These are phyloP conservation scores for Fusarium gaditjirri DNA, from an alignment of 2,329 filamentous ascomycete genomes.

Conservation along the genomic window DNA sequence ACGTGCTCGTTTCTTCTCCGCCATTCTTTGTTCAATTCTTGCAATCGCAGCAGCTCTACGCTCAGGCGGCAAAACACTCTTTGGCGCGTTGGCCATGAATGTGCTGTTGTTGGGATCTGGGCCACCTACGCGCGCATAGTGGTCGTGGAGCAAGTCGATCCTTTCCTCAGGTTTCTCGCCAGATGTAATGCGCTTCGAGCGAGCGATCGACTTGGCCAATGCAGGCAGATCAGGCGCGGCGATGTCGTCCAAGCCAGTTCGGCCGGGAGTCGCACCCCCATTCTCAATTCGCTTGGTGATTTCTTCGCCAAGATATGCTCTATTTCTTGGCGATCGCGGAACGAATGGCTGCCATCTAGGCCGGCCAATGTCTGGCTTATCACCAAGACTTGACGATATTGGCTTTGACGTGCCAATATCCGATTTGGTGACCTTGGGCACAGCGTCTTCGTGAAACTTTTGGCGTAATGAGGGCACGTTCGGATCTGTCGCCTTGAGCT, in stretches of 20 bases:
- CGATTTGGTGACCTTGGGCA: slow-evolving; percentile 22
- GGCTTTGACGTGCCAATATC: slow-evolving; percentile 24
- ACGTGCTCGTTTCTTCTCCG: slow-evolving; percentile 58
- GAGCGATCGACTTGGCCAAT: slow-evolving; percentile 40
- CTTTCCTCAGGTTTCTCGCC: slow-evolving; percentile 46
- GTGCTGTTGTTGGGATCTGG: slow-evolving; percentile 49
- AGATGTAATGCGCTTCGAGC: slow-evolving; percentile 19
- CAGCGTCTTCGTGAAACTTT: slow-evolving; percentile 49
- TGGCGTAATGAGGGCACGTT: slow-evolving; percentile 48
- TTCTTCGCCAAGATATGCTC: slow-evolving; percentile 51
- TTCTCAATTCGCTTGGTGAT: slow-evolving; percentile 46
- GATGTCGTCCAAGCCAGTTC: slow-evolving; percentile 37
- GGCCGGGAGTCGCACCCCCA: slow-evolving; percentile 42
- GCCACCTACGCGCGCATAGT: slow-evolving; percentile 58
- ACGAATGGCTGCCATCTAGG: slow-evolving; percentile 56
- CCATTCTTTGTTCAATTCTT: slow-evolving; percentile 63
- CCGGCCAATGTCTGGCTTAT: slow-evolving; percentile 46
- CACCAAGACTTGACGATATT: slow-evolving; percentile 27
- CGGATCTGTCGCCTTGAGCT: slow-evolving; percentile 27
- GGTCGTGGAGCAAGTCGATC: slow-evolving; percentile 59
- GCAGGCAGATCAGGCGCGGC: slow-evolving; percentile 44
- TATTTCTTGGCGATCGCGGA: slow-evolving; percentile 54
- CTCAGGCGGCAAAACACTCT: slow-evolving; percentile 60
- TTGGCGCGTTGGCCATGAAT: slow-evolving; percentile 53
- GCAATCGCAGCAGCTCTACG: slow-evolving; percentile 65